A percentile compares a stretch with the other conserved stretches of the same genome.
phyloP scores from a whole-genome alignment of 441 rosid genomes.

The Aquilaria agallochum region DNA sequence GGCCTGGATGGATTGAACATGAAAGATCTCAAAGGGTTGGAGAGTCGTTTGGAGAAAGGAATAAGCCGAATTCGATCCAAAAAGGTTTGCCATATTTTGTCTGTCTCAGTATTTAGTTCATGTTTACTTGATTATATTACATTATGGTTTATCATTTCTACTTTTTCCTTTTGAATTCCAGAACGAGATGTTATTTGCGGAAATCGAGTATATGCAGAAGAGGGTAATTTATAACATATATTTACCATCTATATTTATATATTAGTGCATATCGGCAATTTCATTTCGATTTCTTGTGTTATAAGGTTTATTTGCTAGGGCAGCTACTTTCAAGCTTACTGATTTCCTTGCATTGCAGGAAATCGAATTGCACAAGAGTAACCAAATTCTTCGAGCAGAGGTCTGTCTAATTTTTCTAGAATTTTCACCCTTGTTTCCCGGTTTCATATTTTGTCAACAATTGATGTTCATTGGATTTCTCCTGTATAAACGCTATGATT shows the following conservation, averaged over 20 bases:
- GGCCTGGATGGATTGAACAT: slow-evolving; percentile 39
- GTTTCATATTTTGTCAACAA: too few relatives aligned
- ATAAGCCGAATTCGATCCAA: slow-evolving; percentile 83
- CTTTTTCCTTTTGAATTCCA: slow-evolving; percentile 20
- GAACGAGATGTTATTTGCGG: slow-evolving; percentile 67
- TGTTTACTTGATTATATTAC: neutral
- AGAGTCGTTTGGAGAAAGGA: slow-evolving; percentile 75
- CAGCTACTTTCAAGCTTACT: too few relatives aligned
- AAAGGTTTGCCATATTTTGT: slow-evolving; percentile 44
- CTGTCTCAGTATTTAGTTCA: neutral
- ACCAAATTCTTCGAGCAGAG: slow-evolving; percentile 78
- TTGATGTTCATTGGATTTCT: too few relatives aligned
- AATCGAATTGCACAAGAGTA: slow-evolving; percentile 67
- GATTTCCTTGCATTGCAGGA: slow-evolving; percentile 36
- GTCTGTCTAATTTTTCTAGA: slow-evolving; percentile 18
- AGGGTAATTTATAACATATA: slow-evolving; percentile 29
- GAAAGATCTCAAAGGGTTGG: slow-evolving; percentile 69
- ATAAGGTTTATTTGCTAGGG: too few relatives aligned
- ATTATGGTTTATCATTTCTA: neutral
- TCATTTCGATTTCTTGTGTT: too few relatives aligned
- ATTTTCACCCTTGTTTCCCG: too few relatives aligned
- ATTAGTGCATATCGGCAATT: neutral
- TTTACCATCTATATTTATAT: neutral
- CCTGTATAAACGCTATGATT: too few relatives aligned
- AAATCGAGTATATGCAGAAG: slow-evolving; percentile 75